Base-by-base conservation (phyloP, 2,329 filamentous ascomycete genomes). In the Calonectria pauciramosa region DNA sequence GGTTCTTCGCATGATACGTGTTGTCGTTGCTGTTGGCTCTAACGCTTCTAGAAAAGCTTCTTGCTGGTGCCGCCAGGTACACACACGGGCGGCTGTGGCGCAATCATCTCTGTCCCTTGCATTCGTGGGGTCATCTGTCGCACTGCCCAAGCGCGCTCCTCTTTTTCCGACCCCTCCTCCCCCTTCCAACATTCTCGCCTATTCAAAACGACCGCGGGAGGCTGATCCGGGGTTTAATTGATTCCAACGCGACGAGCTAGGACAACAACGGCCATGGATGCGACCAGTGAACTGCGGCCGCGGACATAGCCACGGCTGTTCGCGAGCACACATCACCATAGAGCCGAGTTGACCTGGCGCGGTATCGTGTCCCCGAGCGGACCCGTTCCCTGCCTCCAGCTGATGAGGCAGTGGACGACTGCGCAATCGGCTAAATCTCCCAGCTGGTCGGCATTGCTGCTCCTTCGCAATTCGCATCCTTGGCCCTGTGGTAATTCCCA, bases 71-170 rank as follows among this genome's bases (percentile, higher is more conserved):
- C 54, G 60, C 59, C 51, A 28, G 49, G 49, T 26, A 68, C 34
- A 56, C 2, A 44, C 41, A 64, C 52, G 56, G 38, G 26, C 71
- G 71, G 73, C 68, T 71, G 73, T 75, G 67, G 73, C 73, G 73
- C 71, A 73, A 54, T 26, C 52, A 26, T 41, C 16, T 41, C 32
- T 23, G 63, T 68, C 44, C 73, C 71, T 74, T 74, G 73, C 47
- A 70, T 71, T 63, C 63, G 68, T 30, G 68, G 68, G 49, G 60
- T 64, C 47, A 36, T 18, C 49, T 10, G 49, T 65, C 28, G 60
- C 41, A 32, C 28, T 49, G 60, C 38, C 60, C 60, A 65, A 65
- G 60, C 60, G 38, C 41, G 60, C 60, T 65, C 60, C 41, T 28
- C n/a, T 63, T 47, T 34, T 36, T 41, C 28, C 51, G 13, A 34